Base-by-base conservation (phyloP, 441 rosid genomes). In the Iberis amara region DNA sequence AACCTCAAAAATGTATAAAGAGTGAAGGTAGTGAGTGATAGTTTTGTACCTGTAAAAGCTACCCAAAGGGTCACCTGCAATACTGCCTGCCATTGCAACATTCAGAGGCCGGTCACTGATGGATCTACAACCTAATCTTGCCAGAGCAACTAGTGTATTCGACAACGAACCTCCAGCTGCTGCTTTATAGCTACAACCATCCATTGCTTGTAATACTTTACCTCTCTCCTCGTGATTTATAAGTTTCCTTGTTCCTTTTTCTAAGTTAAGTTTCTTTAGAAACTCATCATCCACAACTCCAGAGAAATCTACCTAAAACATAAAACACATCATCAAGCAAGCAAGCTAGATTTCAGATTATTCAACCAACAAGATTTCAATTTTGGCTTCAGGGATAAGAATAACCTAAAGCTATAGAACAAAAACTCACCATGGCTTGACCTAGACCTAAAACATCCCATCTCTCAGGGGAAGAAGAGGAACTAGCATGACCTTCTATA, bases 111-210 rank as follows among this genome's bases (percentile, higher is more conserved):
- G 89, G 57, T 85, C 82, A 58, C 64, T 72, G 15, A 75, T 48
- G 24, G 91, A 74, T 55, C 66, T 76, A 57, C 68, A 53, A 40
- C 95, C 87, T 35, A 91, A 83, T 74, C 96, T 83, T 4, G 95
- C 94, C 37, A 91, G 66, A 38, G 98, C 95, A 43, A 88, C 98
- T 5, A 91, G 73, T 37, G 79, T 91, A 57, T 85, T 91, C 21
- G 98, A 91, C 70, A 91, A 89, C 62, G 98, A 91, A 13, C 98
- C 98, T 47, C 96, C 98, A 50, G 95, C 95, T 40, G 96, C 98
- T 3, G 96, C 98, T 72, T 91, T 91, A 62, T 88, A 91, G 75
- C 83, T 85, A 74, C 98, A 85, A 62, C 98, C 98, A 69, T 91
- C 98, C 98, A 91, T 88, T 28, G 95, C 98, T 52, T 69, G 87